phyloP scores from a whole-genome alignment of 345 rosid genomes.

The Salix exigua region DNA sequence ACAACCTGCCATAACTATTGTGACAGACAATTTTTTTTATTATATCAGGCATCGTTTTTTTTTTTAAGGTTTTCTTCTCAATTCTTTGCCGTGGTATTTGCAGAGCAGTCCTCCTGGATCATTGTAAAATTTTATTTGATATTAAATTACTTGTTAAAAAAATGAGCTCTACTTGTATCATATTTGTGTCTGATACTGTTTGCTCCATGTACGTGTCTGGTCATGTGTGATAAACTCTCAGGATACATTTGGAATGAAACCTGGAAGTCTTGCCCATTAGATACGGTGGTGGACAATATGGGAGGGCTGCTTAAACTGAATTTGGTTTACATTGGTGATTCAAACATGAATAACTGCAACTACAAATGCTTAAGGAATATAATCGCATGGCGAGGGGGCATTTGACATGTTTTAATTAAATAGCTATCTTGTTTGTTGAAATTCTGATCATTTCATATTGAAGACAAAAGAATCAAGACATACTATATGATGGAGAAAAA shows the following conservation, averaged over 20 bases:
- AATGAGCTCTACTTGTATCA: background rate
- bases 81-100: background rate
- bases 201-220: background rate
- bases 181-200: background rate
- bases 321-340: background rate
- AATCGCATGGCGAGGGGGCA: background rate
- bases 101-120: background rate
- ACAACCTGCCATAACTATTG: background rate
- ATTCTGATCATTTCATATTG: background rate
- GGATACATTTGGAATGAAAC: background rate
- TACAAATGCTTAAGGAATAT: background rate
- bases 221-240: background rate
- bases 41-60: background rate
- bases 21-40: background rate
- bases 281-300: background rate
- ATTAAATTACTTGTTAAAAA: background rate
- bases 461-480: background rate
- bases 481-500: background rate
- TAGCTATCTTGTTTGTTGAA: background rate
- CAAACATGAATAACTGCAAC: background rate
- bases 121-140: background rate
- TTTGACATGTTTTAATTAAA: background rate
- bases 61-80: background rate
- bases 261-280: background rate
- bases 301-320: background rate